A percentile compares a stretch with the other conserved stretches of the same genome.
Conservation (phyloP, 2,329 filamentous ascomycete species). For the Fusarium staphyleae region DNA sequence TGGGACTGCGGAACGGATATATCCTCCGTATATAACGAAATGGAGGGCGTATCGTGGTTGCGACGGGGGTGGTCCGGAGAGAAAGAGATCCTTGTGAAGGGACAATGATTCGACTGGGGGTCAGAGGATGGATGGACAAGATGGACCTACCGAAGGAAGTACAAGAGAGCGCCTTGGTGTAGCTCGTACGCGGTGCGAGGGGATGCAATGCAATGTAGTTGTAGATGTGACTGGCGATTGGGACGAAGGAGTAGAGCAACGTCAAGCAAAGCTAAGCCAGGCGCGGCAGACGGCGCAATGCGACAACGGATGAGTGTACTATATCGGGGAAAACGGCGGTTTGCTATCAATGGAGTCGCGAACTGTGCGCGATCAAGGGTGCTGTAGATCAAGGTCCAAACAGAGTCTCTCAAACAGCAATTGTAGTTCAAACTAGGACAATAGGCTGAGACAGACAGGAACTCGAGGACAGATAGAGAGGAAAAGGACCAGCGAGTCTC, state of each 20-base stretch:
- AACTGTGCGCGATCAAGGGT: slow-evolving; percentile 13
- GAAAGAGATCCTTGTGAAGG: slow-evolving; percentile 7
- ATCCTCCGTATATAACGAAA: slow-evolving; percentile 12
- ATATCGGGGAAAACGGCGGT: slow-evolving; percentile 30
- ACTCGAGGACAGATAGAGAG: slow-evolving; percentile 6
- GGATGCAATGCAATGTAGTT: slow-evolving; percentile 18
- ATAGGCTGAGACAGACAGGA: slow-evolving; percentile 6
- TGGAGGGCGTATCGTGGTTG: slow-evolving; percentile 20
- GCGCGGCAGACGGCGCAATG: slow-evolving; percentile 31
- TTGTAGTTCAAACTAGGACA: slow-evolving; percentile 8
- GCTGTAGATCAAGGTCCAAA: slow-evolving; percentile 6
- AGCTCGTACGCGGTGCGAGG: slow-evolving; percentile 25
- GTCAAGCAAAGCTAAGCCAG: slow-evolving; percentile 15
- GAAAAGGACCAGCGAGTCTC: neutral
- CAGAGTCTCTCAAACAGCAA: slow-evolving; percentile 2
- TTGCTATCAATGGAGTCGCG: slow-evolving; percentile 13
- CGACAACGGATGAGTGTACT: slow-evolving; percentile 29
- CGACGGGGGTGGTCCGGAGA: slow-evolving; percentile 1
- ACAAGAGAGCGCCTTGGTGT: slow-evolving; percentile 21
- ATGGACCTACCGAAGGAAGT: slow-evolving; percentile 24
- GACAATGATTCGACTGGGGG: neutral
- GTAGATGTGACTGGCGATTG: slow-evolving; percentile 13
- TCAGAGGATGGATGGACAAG: neutral
- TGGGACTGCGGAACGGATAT: slow-evolving; percentile 11
- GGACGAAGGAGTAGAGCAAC: slow-evolving; percentile 15